Evolutionary conservation across 1,139 yeast species (phyloP), one percentile per base, ranked within the genome.

Genomic region (Wickerhamomyces sp.): DNA sequence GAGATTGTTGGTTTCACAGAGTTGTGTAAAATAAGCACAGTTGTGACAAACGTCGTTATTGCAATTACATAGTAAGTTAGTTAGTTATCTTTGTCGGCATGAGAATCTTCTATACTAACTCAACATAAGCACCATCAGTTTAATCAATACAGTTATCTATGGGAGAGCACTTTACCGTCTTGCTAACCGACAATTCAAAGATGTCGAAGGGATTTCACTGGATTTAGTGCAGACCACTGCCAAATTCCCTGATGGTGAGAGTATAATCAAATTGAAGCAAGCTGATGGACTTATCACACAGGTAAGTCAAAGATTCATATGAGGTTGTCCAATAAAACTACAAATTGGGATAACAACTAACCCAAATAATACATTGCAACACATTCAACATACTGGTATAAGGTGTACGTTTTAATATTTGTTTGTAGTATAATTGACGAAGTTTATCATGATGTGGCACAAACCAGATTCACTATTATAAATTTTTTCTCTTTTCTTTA

Each of bases 161-260:
- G 49, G 43, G 1, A 26, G 8, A 9, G 48, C 45, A 5, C 39
- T 43, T 7, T 42, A 33, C 17, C 40, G 48, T 4, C 36, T 47
- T 25, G 42, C 43, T 35, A 45, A 47, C 30, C 36, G 51, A 26
- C 31, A 34, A 5, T 10, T 32, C 3, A 32, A 35, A 20, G 4
- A 16, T 8, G 18, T 14, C 5, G 17, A n/a, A 5, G 25, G 4
- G 7, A 18, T 7, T n/a, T 4, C 20, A n/a, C n/a, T n/a, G 15
- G 20, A 15, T 6, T 14, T 32, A 9, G 16, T 17, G 4, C 17
- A 32, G 6, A 7, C n/a, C 17, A 27, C 15, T 14, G 22, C 3
- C 4, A 10, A 19, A 17, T 24, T 27, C 16, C 7, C 3, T n/a
- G 20, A 18, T 19, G 36, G 31, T 9, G 31, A 14, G 8, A 33